A percentile compares a stretch with the other conserved stretches of the same genome.
Evolutionary conservation across 805 yeast species (phyloP).

Genomic region (Zygotorulaspora chibaensis): DNA sequence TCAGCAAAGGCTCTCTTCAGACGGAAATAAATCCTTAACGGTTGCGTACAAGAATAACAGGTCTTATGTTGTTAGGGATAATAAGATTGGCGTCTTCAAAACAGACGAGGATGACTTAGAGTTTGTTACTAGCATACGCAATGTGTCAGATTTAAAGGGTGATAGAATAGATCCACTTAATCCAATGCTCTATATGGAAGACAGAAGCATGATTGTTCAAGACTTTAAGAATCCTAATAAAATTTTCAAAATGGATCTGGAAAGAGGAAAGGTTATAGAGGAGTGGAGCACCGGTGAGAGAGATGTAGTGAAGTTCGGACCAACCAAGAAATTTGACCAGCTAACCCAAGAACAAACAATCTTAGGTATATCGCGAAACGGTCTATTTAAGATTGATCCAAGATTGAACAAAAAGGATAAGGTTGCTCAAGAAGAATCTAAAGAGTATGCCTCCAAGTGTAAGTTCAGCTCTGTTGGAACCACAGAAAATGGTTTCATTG

Average conservation of each 20-base stretch:
- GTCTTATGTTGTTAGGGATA: slow-evolving; percentile 74
- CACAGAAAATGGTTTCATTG: slow-evolving; percentile 68
- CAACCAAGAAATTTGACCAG: slow-evolving; percentile 70
- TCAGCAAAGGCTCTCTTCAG: slow-evolving; percentile 20
- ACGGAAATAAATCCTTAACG: slow-evolving; percentile 59
- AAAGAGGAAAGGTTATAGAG: slow-evolving; percentile 76
- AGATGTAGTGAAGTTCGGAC: slow-evolving; percentile 57
- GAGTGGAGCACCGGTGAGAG: slow-evolving; percentile 64
- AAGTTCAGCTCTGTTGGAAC: slow-evolving; percentile 61
- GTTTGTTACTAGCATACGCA: slow-evolving; percentile 63
- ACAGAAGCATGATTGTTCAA: slow-evolving; percentile 62
- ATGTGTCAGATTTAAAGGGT: slow-evolving; percentile 50
- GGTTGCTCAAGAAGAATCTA: slow-evolving; percentile 53
- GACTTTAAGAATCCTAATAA: slow-evolving; percentile 42
- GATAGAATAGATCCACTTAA: slow-evolving; percentile 51
- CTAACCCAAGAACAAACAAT: slow-evolving; percentile 69
- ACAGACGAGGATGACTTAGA: slow-evolving; percentile 46
- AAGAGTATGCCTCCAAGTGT: slow-evolving; percentile 51
- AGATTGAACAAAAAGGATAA: slow-evolving; percentile 53
- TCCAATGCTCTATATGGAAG: slow-evolving; percentile 75
- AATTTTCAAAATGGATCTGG: slow-evolving; percentile 72
- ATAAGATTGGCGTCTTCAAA: slow-evolving; percentile 75
- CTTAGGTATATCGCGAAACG: slow-evolving; percentile 60
- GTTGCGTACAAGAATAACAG: slow-evolving; percentile 69
- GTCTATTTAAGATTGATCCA: slow-evolving; percentile 77